phyloP scores from a whole-genome alignment of 495 filamentous ascomycete genomes.

The Lasiosphaeria miniovina region DNA sequence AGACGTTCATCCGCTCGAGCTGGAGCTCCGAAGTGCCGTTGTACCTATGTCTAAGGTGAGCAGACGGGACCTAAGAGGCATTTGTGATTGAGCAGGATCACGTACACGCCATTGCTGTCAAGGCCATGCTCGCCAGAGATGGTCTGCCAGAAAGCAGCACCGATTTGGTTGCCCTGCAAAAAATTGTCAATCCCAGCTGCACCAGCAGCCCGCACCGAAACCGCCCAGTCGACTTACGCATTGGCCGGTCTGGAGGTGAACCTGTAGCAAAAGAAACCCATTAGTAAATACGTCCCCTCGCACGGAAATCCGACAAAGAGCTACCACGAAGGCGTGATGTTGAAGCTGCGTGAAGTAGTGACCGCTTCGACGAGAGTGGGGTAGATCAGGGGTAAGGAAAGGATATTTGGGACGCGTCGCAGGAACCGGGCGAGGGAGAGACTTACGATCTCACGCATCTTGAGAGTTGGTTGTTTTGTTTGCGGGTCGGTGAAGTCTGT shows the following conservation, averaged over 20 bases:
- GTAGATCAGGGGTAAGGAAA: conserved; percentile 29
- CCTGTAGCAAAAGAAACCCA: conserved; percentile 53
- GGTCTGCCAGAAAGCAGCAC: conserved; percentile 99
- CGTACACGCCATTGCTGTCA: conserved; percentile 78
- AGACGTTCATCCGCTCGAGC: conserved; percentile 99
- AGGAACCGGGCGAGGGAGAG: conserved; percentile 44
- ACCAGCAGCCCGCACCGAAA: conserved; percentile 23
- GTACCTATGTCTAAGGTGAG: conserved; percentile 63
- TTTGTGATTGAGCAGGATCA: conserved; percentile 16
- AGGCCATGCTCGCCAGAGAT: conserved; percentile 99
- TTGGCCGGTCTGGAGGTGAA: conserved; percentile 99
- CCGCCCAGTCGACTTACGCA: conserved; percentile 68
- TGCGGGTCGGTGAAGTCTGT: conserved; percentile 28
- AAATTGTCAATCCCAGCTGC: conserved; percentile 25
- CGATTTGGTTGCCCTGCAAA: conserved; percentile 96
- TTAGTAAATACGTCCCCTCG: conserved; percentile 30
- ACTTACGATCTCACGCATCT: conserved; percentile 95
- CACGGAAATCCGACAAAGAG: neutral
- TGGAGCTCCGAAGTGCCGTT: conserved; percentile 97
- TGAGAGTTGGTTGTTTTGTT: conserved; percentile 36
- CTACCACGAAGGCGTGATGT: neutral
- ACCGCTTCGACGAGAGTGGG: conserved; percentile 5
- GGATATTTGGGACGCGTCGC: conserved; percentile 69
- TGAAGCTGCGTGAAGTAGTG: neutral
- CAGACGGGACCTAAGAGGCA: conserved; percentile 8